Evolutionary conservation across 106 monocot genomes (phyloP), one percentile per base, ranked within the genome.

Genomic region (Phalaenopsis equestris): DNA sequence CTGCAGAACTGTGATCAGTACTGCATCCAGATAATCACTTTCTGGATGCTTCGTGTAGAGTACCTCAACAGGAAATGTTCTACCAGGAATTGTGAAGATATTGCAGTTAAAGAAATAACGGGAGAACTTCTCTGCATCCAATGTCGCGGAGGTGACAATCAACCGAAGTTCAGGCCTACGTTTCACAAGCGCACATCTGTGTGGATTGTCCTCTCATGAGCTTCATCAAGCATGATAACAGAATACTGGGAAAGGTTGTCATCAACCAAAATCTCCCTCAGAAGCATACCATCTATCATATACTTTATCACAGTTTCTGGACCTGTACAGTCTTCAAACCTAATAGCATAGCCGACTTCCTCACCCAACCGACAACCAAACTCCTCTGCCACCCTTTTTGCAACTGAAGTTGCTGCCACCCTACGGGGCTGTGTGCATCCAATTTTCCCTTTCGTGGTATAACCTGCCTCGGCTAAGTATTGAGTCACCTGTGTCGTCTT

Each of bases 401-500:
- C 96, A 85, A 96, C 96, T 3, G 93, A 93, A 93, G 91, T 96
- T 52, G 96, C 96, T 47, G 96, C 96, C 43, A 96, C 96, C 79
- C 96, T 88, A 58, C 96, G 89, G 72, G 96, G 96, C 76, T 96
- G 96, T n/a, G 96, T 96, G 72, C 96, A 96, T 2, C 96, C 96
- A 61, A 96, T 96, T 82, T 93, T 93, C 49, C 96, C 96, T 39
- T 83, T 90, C 18, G 93, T 91, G 3, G 96, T 96, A 79, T 96
- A 96, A 0, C 93, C 93, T 64, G 93, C 96, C 81, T 96, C 96
- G 19, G 96, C 96, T 37, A 96, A 70, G 82, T 96, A 96, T 67
- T 96, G 96, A 16, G 96, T 96, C 74, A 96, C 96, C 78, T 96
- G 96, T 38, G 96, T 96, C 0, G 96, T 96, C 84, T 96, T 96